phyloP scores from a whole-genome alignment of 768 basidiomycete species.

The Artomyces pyxidatus region DNA sequence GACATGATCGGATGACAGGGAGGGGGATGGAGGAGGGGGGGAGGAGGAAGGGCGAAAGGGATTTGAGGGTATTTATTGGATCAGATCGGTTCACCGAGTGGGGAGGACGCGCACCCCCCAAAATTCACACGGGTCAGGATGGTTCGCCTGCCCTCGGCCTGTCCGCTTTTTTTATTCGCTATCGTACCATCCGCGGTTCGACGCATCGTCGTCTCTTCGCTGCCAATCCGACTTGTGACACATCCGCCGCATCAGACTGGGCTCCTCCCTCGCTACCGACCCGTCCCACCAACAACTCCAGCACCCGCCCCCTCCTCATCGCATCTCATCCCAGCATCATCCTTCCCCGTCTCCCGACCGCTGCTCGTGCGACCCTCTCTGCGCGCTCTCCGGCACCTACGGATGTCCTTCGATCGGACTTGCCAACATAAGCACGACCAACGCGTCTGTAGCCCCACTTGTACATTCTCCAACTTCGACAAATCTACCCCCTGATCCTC shows the following conservation, averaged over 20 bases:
- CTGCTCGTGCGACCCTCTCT: not conserved
- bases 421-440: not conserved
- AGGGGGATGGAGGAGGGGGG: not conserved
- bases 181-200: not conserved
- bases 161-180: not conserved
- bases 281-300: not conserved
- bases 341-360: not conserved
- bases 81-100: not conserved
- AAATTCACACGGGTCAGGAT: slow-evolving; percentile 12
- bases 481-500: too few relatives aligned
- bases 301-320: not conserved
- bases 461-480: too few relatives aligned
- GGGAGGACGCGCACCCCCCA: slow-evolving; percentile 8
- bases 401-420: not conserved
- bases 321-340: not conserved
- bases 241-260: not conserved
- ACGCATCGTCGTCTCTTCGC: too few relatives aligned
- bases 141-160: not conserved
- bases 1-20: slow-evolving; percentile 10
- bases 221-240: not conserved
- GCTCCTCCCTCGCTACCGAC: not conserved
- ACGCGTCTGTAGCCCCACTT: too few relatives aligned
- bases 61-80: slow-evolving; percentile 14
- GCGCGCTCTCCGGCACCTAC: not conserved
- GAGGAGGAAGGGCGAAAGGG: not conserved